Evolutionary conservation across 2,329 filamentous ascomycete genomes (phyloP).

Genomic region (Apiospora malaysiana): DNA sequence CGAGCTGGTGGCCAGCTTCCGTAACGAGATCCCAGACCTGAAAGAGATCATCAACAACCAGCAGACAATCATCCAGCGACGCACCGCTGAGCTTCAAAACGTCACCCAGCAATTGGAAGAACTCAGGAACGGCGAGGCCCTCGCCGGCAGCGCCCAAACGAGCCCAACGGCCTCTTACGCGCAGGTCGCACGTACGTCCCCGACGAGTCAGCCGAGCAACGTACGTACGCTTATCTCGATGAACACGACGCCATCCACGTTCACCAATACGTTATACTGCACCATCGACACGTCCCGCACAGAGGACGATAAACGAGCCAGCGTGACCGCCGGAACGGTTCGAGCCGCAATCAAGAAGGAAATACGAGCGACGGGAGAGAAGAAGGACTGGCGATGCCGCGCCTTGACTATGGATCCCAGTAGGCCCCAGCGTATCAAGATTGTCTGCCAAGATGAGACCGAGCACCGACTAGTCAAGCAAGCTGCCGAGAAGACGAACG

Average conservation of each 20-base stretch:
- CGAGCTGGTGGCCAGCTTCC: neutral
- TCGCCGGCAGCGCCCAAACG: neutral
- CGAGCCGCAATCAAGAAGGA: neutral
- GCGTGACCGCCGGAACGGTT: neutral
- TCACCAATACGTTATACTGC: constrained; percentile 1
- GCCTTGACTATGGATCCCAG: no score
- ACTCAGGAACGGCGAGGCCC: neutral
- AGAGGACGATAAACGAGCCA: neutral
- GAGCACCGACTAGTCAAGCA: no score
- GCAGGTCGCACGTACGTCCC: constrained; percentile 9
- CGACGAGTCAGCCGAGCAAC: constrained; percentile 11
- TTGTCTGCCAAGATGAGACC: no score
- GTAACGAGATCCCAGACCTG: neutral
- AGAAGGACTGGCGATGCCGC: no score
- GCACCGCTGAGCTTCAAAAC: neutral
- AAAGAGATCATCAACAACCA: neutral
- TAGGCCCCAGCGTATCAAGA: no score
- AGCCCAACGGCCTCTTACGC: neutral
- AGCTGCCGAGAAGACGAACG: neutral
- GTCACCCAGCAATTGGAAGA: neutral
- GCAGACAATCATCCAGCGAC: neutral
- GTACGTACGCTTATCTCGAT: neutral
- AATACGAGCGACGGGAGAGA: no score
- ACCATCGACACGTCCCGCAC: constrained; percentile 8
- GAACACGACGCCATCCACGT: neutral